Evolutionary conservation across 176 grass and related monocot genomes (phyloP).

Genomic region (Poa pratensis): DNA sequence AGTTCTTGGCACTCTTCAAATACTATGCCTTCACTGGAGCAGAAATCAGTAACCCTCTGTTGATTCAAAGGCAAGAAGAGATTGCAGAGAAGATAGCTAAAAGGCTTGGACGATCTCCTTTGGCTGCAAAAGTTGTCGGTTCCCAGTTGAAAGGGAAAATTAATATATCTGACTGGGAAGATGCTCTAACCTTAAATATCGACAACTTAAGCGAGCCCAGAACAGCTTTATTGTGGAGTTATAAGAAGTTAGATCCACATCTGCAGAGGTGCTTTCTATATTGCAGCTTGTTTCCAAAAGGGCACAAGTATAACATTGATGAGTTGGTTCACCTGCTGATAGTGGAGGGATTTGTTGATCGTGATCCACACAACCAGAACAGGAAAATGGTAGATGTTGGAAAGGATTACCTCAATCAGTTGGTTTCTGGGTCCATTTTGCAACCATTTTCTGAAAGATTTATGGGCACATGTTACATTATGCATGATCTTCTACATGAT

Average conservation of each 20-base stretch:
- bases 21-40: too few species aligned
- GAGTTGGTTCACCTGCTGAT: not conserved
- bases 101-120: constrained; percentile 26
- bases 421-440: not conserved
- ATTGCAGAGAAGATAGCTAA: not conserved
- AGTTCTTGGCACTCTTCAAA: too few species aligned
- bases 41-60: too few species aligned
- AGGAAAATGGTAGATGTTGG: not conserved
- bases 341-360: not conserved
- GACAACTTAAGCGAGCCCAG: not conserved
- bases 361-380: not conserved
- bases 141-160: not conserved
- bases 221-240: not conserved
- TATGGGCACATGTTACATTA: not conserved
- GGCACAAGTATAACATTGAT: not conserved
- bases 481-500: constrained; percentile 17
- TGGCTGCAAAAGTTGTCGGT: constrained; percentile 33
- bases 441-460: not conserved
- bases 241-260: constrained; percentile 16
- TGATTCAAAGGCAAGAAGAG: too few species aligned
- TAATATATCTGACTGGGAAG: not conserved
- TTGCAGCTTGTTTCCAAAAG: constrained; percentile 20
- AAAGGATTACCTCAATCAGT: not conserved
- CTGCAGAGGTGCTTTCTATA: constrained; percentile 28
- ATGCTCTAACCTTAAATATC: not conserved